Conservation (phyloP, 1,284 basidiomycete species). For the Kwoniella shivajii region DNA sequence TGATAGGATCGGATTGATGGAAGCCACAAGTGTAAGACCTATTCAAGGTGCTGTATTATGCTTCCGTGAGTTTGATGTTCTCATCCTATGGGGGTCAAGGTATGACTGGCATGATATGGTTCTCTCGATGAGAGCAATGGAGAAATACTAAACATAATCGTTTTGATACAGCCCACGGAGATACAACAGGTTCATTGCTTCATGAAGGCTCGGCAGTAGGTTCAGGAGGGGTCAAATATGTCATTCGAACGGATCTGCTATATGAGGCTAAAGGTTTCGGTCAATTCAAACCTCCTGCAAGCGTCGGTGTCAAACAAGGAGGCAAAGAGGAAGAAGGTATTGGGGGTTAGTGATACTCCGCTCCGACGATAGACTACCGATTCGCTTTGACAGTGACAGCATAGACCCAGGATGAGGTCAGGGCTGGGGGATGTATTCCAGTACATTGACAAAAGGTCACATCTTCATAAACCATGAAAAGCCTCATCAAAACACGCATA, state of each 20-base stretch:
- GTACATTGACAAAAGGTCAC: too few relatives aligned
- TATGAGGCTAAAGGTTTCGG: slow-evolving; percentile 55
- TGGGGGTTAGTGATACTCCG: too few relatives aligned
- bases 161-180: slow-evolving; percentile 46
- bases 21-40: slow-evolving; percentile 59
- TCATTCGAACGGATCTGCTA: slow-evolving; percentile 54
- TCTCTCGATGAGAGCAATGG: too few relatives aligned
- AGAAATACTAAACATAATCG: not conserved
- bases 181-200: slow-evolving; percentile 51
- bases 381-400: too few relatives aligned
- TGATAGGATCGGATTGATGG: slow-evolving; percentile 54
- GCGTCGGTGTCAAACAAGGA: slow-evolving; percentile 35
- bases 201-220: slow-evolving; percentile 55
- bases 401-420: too few relatives aligned
- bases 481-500: too few relatives aligned
- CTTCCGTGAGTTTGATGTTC: slow-evolving; percentile 57
- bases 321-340: slow-evolving; percentile 34
- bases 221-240: slow-evolving; percentile 50
- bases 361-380: too few relatives aligned
- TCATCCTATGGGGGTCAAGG: too few relatives aligned
- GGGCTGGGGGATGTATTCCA: too few relatives aligned
- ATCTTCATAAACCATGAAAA: too few relatives aligned
- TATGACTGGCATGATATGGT: too few relatives aligned
- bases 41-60: slow-evolving; percentile 59
- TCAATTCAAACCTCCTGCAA: slow-evolving; percentile 49